A percentile compares a stretch with the other conserved stretches of the same genome.
These are phyloP conservation scores for Apiotrichum gamsii DNA, from an alignment of 1,284 basidiomycete species.

Conservation along the genomic window DNA sequence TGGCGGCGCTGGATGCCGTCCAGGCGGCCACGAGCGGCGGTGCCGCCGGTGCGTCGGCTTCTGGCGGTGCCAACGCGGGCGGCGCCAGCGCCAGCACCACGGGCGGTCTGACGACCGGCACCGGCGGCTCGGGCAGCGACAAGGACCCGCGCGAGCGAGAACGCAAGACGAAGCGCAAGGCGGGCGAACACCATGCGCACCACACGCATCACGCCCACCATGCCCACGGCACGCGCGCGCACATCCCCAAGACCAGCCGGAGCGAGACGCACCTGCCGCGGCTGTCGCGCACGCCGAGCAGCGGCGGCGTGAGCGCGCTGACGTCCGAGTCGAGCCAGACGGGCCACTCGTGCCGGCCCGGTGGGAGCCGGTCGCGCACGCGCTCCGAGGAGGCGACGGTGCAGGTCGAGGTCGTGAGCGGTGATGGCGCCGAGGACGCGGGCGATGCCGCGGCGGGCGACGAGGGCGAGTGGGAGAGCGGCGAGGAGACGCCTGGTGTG, in stretches of 20 bases:
- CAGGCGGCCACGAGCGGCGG: no score
- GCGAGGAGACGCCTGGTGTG: constrained; percentile 12
- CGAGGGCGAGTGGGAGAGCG: constrained; percentile 18
- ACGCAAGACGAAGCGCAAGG: constrained; percentile 21
- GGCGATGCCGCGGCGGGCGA: not conserved
- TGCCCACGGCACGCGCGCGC: not conserved
- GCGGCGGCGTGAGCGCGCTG: constrained; percentile 1
- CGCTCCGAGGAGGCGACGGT: not conserved
- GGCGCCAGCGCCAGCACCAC: no score
- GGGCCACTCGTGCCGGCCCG: not conserved
- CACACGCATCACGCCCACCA: not conserved
- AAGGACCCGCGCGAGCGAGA: not conserved
- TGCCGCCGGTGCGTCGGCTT: no score
- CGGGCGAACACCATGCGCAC: constrained; percentile 9
- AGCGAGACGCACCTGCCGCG: constrained; percentile 5
- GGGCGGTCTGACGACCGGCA: no score
- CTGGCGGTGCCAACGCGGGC: no score
- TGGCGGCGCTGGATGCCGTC: constrained; percentile 31
- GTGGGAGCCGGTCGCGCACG: not conserved
- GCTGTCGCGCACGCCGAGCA: constrained; percentile 6
- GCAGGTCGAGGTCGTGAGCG: constrained; percentile 12
- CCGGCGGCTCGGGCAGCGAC: no score
- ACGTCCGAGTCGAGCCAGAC: constrained; percentile 1
- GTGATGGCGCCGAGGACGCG: not conserved
- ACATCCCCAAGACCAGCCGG: constrained; percentile 2